These are phyloP conservation scores for Calycina marina DNA, from an alignment of 2,329 filamentous ascomycete species.

Conservation along the genomic window DNA sequence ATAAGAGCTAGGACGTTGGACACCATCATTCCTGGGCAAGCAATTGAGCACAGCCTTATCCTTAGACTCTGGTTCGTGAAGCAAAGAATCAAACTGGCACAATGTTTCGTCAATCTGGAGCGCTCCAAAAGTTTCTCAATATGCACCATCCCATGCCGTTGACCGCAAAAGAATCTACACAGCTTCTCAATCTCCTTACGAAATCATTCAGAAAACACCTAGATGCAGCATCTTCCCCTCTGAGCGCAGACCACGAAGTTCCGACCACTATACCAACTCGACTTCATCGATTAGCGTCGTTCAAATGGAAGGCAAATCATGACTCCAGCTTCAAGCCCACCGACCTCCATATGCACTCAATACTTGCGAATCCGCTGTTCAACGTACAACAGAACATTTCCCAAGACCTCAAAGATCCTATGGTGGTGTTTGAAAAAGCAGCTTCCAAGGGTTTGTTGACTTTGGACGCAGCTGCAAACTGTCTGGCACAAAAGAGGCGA, in stretches of 20 bases:
- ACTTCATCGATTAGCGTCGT: background rate
- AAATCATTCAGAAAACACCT: conserved; percentile 48
- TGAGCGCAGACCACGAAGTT: conserved; percentile 23
- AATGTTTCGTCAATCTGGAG: conserved; percentile 36
- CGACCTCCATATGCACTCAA: conserved; percentile 31
- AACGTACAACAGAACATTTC: background rate
- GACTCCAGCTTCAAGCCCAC: conserved; percentile 20
- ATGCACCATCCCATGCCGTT: conserved; percentile 37
- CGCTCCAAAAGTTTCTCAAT: conserved; percentile 27
- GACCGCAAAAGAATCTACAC: conserved; percentile 39
- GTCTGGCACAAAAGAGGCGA: conserved; percentile 13
- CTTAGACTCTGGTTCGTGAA: too few relatives aligned
- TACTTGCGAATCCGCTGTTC: conserved; percentile 36
- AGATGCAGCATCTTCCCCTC: conserved; percentile 34
- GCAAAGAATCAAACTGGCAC: too few relatives aligned
- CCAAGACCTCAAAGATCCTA: conserved; percentile 10
- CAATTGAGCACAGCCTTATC: too few relatives aligned
- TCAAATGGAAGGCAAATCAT: conserved; percentile 7
- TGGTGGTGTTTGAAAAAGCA: conserved; percentile 20
- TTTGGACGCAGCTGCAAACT: conserved; percentile 13
- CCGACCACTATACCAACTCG: background rate
- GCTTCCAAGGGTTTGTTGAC: conserved; percentile 21
- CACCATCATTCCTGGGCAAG: too few relatives aligned
- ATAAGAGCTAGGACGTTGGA: too few relatives aligned
- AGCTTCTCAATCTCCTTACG: conserved; percentile 44